A percentile compares a stretch with the other conserved stretches of the same genome.
These are phyloP conservation scores for Raffaelea deltoideospora DNA, from an alignment of 2,329 filamentous ascomycete species.

Conservation along the genomic window DNA sequence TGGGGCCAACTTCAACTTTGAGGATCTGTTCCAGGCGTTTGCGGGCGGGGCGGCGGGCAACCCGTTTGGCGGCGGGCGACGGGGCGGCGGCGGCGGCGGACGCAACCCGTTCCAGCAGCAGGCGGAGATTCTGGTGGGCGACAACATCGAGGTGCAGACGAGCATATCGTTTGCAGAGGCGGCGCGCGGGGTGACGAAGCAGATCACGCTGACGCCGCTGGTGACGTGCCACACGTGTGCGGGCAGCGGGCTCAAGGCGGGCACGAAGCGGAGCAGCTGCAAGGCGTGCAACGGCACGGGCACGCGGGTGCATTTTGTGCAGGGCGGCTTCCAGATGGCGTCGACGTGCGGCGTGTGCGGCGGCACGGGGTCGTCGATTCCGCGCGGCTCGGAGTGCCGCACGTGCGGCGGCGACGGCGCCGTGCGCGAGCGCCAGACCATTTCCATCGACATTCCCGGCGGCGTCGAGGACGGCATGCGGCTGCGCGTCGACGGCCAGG, in stretches of 20 bases:
- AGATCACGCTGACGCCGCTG: slow-evolving; percentile 74
- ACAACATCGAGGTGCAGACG: slow-evolving; percentile 88
- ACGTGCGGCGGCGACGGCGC: slow-evolving; percentile 74
- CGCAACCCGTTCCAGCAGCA: slow-evolving; percentile 53
- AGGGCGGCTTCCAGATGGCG: slow-evolving; percentile 91
- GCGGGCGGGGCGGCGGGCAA: slow-evolving; percentile 41
- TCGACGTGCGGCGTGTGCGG: slow-evolving; percentile 73
- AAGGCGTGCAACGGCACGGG: slow-evolving; percentile 75
- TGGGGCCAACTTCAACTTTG: slow-evolving; percentile 79
- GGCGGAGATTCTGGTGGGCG: slow-evolving; percentile 73
- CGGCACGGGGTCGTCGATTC: slow-evolving; percentile 61
- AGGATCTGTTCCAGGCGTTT: slow-evolving; percentile 88
- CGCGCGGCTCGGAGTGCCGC: slow-evolving; percentile 66
- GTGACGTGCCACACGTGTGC: slow-evolving; percentile 68
- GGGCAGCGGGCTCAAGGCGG: slow-evolving; percentile 72
- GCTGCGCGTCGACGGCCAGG: slow-evolving; percentile 68
- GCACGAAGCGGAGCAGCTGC: slow-evolving; percentile 58
- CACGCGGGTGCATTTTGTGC: slow-evolving; percentile 73
- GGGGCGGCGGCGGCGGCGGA: slow-evolving; percentile 25
- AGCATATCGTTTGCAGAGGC: slow-evolving; percentile 94
- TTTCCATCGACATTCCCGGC: slow-evolving; percentile 82
- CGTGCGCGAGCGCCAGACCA: slow-evolving; percentile 64
- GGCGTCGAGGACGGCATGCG: slow-evolving; percentile 97
- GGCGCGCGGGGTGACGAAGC: slow-evolving; percentile 77
- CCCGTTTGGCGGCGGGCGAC: slow-evolving; percentile 19